Evolutionary conservation across 2,329 filamentous ascomycete species (phyloP).

Genomic region (Elsinoe necatrix): DNA sequence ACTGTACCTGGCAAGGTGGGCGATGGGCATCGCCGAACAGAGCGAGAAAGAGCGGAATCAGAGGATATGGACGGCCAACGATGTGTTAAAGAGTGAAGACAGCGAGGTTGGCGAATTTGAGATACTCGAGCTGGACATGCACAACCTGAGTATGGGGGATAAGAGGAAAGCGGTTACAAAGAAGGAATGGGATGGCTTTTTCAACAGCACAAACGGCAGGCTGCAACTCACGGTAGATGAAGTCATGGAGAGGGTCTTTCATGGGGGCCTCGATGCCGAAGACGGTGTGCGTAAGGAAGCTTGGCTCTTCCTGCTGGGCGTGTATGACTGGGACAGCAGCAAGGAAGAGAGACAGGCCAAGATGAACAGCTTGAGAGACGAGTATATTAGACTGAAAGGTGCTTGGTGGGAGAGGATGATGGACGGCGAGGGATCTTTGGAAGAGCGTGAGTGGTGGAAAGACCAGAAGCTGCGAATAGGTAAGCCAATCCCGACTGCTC

Average conservation of each 20-base stretch:
- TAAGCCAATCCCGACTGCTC: slow-evolving; percentile 40
- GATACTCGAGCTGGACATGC: slow-evolving; percentile 71
- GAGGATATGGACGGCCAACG: slow-evolving; percentile 85
- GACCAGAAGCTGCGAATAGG: slow-evolving; percentile 90
- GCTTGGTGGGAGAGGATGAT: slow-evolving; percentile 93
- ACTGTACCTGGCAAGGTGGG: slow-evolving; percentile 91
- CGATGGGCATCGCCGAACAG: slow-evolving; percentile 97
- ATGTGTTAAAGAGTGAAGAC: slow-evolving; percentile 88
- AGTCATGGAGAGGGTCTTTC: slow-evolving; percentile 94
- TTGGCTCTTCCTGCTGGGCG: slow-evolving; percentile 87
- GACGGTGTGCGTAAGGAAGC: slow-evolving; percentile 93
- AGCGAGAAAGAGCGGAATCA: slow-evolving; percentile 79
- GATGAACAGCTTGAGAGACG: slow-evolving; percentile 77
- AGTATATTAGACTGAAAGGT: slow-evolving; percentile 88
- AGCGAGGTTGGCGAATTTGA: slow-evolving; percentile 95
- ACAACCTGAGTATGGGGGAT: slow-evolving; percentile 65
- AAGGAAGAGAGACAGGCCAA: slow-evolving; percentile 74
- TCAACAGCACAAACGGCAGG: slow-evolving; percentile 65
- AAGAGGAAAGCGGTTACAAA: slow-evolving; percentile 67
- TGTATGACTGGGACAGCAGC: slow-evolving; percentile 89
- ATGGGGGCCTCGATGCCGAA: slow-evolving; percentile 79
- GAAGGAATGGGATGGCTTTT: slow-evolving; percentile 85
- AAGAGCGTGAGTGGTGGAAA: slow-evolving; percentile 91
- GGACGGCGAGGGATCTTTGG: slow-evolving; percentile 68
- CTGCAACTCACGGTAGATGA: slow-evolving; percentile 78